phyloP scores from a whole-genome alignment of 148 eudicot genomes.

The Fallopia convolvulus region DNA sequence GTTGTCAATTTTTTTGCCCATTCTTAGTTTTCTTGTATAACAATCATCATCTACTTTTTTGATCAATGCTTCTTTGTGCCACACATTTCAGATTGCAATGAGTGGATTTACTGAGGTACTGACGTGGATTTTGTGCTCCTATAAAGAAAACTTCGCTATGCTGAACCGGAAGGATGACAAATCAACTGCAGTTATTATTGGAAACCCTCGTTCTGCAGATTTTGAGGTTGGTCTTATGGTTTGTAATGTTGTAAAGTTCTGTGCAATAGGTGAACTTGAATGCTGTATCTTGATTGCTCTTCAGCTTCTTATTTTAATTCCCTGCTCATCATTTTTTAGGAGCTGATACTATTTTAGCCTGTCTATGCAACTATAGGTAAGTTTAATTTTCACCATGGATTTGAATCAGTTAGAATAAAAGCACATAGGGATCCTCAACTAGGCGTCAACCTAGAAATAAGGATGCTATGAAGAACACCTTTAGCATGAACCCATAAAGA shows the following conservation, averaged over 20 bases:
- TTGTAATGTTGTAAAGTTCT: not conserved
- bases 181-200: conserved; percentile 64
- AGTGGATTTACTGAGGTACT: conserved; percentile 84
- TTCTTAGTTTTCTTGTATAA: not conserved
- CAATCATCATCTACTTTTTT: not conserved
- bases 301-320: not conserved
- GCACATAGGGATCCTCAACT: not conserved
- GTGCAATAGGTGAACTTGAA: not conserved
- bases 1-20: not conserved
- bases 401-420: not conserved
- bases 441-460: not conserved
- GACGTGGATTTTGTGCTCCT: conserved; percentile 81
- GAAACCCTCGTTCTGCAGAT: conserved; percentile 91
- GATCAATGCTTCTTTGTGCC: not conserved
- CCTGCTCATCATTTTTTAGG: not conserved
- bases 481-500: not conserved
- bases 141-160: conserved; percentile 70
- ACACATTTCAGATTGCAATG: conserved; percentile 60
- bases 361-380: not conserved
- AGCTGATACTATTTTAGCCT: not conserved
- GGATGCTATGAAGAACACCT: not conserved
- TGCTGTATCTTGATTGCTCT: not conserved
- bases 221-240: conserved; percentile 64
- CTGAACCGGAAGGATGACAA: conserved; percentile 73
- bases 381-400: not conserved